Evolutionary conservation across 805 yeast genomes (phyloP).

Genomic region (Pichia nanzhaoensis): DNA sequence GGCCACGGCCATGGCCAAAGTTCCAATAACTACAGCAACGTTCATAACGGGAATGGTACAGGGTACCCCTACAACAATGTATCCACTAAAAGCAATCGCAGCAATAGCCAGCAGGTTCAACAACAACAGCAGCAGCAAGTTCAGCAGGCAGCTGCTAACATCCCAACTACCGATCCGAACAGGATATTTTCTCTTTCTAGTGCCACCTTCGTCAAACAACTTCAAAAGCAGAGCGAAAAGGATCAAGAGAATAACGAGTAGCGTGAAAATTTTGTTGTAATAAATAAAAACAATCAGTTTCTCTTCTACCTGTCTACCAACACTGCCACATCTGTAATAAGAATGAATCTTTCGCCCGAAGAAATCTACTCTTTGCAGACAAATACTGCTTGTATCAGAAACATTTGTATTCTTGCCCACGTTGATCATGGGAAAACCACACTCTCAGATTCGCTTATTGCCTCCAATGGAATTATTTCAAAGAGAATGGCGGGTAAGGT

Average conservation of each 20-base stretch:
- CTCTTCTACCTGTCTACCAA: not conserved
- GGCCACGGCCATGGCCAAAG: slow-evolving; percentile 1
- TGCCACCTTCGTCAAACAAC: slow-evolving; percentile 6
- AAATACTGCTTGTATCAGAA: slow-evolving; percentile 65
- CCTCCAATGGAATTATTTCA: slow-evolving; percentile 94
- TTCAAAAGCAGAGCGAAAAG: not conserved
- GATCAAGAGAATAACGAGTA: not conserved
- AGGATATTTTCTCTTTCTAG: slow-evolving; percentile 8
- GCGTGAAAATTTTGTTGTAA: too few relatives aligned
- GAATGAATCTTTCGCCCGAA: not conserved
- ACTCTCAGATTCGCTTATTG: slow-evolving; percentile 81
- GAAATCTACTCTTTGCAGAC: slow-evolving; percentile 59
- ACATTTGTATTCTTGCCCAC: slow-evolving; percentile 93
- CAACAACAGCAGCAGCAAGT: not conserved
- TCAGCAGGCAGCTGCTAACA: slow-evolving; percentile 1
- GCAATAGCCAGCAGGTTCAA: not conserved
- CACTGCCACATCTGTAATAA: not conserved
- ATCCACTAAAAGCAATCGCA: too few relatives aligned
- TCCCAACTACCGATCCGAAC: not conserved
- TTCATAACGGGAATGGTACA: slow-evolving; percentile 2
- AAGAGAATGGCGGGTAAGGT: slow-evolving; percentile 94
- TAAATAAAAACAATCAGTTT: too few relatives aligned
- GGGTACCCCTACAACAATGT: too few relatives aligned
- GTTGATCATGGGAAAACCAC: slow-evolving; percentile 99
- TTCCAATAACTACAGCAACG: not conserved